Base-by-base conservation (phyloP, 1,284 basidiomycete genomes). In the Vanrija pseudolonga region DNA sequence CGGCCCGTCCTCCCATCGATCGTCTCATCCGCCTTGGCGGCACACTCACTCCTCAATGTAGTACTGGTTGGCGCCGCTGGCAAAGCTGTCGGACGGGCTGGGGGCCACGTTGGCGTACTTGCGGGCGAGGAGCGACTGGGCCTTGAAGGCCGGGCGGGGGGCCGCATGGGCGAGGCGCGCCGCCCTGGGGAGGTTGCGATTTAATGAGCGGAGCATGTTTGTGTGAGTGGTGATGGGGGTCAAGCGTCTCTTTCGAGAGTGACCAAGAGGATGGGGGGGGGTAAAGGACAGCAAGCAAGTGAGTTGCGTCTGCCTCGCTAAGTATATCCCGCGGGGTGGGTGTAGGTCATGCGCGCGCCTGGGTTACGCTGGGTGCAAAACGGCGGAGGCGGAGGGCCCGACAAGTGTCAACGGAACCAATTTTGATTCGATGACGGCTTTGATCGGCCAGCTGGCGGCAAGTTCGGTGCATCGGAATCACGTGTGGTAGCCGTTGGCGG, bases 31-130 rank as follows among this genome's bases (percentile, higher is more conserved):
- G 11, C n/a, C 39, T 8, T 40, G 17, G 9, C 19, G n/a, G 2
- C 19, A 32, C 8, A 71, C 76, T 68, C 57, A 78, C 79, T 95
- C 90, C 71, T 97, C 94, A 44, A 88, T 89, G 74, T 98, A 98
- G 80, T 95, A 94, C 40, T 90, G 82, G 78, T 96, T 96, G 45
- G 87, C 91, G 50, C 90, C 90, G 62, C 89, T 93, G 20, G 90
- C 90, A 72, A 95, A 94, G 18, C 83, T 56, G 65, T 80, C 79
- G 54, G 73, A 75, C 36, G 73, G 65, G 38, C 72, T 73, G 6
- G 77, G 77, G 46, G 68, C 56, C 44, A 68, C 64, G 8, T 69
- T 64, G 4, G 73, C 72, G 47, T 73, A 73, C 22, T 23, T 44
- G 45, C 65, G 62, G 51, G 47, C 18, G 32, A 37, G 36, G 38